These are phyloP conservation scores for Schwanniomyces polymorphus DNA, from an alignment of 805 yeast species.

Conservation along the genomic window DNA sequence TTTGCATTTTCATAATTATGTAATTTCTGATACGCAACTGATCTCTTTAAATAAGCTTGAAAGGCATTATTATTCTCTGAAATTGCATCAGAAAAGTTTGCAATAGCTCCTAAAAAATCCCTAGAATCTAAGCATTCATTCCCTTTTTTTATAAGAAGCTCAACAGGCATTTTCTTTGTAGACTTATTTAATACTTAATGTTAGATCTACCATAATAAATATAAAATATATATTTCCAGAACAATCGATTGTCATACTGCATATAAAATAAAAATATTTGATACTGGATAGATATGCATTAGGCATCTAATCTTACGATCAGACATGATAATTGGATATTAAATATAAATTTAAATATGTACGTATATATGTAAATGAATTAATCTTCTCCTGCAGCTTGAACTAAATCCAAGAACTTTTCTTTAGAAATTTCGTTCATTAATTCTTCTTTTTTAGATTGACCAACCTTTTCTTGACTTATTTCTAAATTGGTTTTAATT, in stretches of 20 bases:
- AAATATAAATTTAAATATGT: too few relatives aligned
- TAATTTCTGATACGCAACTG: slow-evolving; percentile 49
- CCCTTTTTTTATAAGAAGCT: slow-evolving; percentile 34
- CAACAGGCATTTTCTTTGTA: slow-evolving; percentile 33
- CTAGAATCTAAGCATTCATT: slow-evolving; percentile 27
- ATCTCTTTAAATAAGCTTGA: slow-evolving; percentile 47
- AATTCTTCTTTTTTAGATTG: slow-evolving; percentile 56
- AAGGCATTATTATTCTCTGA: slow-evolving; percentile 45
- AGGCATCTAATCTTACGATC: background rate
- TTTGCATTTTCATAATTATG: slow-evolving; percentile 49
- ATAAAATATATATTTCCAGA: background rate
- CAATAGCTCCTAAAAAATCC: slow-evolving; percentile 47
- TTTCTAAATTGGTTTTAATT: slow-evolving; percentile 53
- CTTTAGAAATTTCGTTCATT: slow-evolving; percentile 81
- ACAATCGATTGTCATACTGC: background rate
- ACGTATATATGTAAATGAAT: background rate
- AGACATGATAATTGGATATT: background rate
- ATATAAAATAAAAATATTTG: background rate
- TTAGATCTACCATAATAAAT: background rate
- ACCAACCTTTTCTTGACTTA: slow-evolving; percentile 45
- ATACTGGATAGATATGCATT: background rate
- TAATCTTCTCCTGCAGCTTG: slow-evolving; percentile 64
- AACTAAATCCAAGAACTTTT: slow-evolving; percentile 84
- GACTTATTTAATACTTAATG: too few relatives aligned
- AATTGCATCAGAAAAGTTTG: slow-evolving; percentile 38